Conservation (phyloP, 2,329 filamentous ascomycete genomes). For the Fusarium buharicum region DNA sequence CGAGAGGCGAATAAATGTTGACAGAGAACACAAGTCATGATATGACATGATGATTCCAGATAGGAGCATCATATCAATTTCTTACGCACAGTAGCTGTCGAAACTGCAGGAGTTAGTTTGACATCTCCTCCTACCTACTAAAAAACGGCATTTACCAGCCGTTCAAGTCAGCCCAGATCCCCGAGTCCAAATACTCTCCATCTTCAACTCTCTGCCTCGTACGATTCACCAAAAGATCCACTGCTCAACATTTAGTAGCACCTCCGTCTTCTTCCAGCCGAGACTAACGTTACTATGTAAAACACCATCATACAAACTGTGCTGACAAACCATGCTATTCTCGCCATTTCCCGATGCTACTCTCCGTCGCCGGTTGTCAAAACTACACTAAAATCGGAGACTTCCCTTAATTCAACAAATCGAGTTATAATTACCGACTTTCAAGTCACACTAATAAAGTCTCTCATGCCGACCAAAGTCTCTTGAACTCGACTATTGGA, state of each 20-base stretch:
- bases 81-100: too few relatives aligned
- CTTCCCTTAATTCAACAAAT: conserved; percentile 4
- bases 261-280: conserved; percentile 21
- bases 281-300: background rate
- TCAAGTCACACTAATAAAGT: background rate
- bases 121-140: too few relatives aligned
- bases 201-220: conserved; percentile 25
- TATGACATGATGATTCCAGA: background rate
- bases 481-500: too few relatives aligned
- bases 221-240: conserved; percentile 35
- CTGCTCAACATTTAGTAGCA: conserved; percentile 17
- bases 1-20: background rate
- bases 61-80: too few relatives aligned
- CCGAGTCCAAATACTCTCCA: conserved; percentile 20
- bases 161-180: background rate
- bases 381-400: conserved; percentile 3
- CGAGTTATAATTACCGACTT: conserved; percentile 10
- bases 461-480: background rate
- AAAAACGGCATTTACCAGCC: background rate
- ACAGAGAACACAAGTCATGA: background rate
- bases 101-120: too few relatives aligned
- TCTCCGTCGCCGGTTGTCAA: background rate
- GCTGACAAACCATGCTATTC: conserved; percentile 1
- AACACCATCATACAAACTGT: background rate
- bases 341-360: conserved; percentile 4